Evolutionary conservation across 2,329 filamentous ascomycete genomes (phyloP).

Genomic region (Calonectria leucothoes): DNA sequence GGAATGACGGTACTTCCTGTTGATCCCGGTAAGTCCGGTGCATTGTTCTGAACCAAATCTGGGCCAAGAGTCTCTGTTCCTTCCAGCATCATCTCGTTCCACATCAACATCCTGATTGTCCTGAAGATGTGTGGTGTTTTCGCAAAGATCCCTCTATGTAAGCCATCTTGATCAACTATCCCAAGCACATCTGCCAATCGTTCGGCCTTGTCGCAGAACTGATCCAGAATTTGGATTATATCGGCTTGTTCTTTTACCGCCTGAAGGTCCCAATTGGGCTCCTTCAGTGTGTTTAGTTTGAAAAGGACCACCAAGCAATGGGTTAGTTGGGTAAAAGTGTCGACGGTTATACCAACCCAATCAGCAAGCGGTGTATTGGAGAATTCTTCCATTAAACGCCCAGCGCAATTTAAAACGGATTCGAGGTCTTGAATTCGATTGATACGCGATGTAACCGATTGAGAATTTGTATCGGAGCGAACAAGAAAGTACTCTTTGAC

Average conservation of each 20-base stretch:
- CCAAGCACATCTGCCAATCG: conserved; percentile 3
- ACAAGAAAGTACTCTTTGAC: conserved; percentile 22
- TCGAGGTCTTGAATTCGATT: conserved; percentile 26
- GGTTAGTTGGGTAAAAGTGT: conserved; percentile 26
- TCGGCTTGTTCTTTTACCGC: conserved; percentile 26
- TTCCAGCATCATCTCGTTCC: conserved; percentile 18
- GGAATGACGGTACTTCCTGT: neutral
- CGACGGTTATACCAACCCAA: conserved; percentile 29
- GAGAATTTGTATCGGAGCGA: neutral
- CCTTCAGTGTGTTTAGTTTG: conserved; percentile 21
- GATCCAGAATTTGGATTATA: conserved; percentile 25
- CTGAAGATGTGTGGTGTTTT: conserved; percentile 17
- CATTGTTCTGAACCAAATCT: neutral
- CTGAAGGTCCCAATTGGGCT: conserved; percentile 19
- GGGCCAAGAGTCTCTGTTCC: neutral
- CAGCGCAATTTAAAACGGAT: conserved; percentile 5
- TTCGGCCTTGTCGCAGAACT: conserved; percentile 9
- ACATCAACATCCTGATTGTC: conserved; percentile 27
- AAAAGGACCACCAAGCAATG: conserved; percentile 29
- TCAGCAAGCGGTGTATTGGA: conserved; percentile 8
- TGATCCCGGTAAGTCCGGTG: neutral
- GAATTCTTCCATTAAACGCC: conserved; percentile 16
- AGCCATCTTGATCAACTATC: conserved; percentile 15
- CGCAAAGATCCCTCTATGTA: conserved; percentile 23
- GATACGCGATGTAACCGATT: neutral